Conservation (phyloP, 2,329 filamentous ascomycete species). For the Epichloe aotearoae region DNA sequence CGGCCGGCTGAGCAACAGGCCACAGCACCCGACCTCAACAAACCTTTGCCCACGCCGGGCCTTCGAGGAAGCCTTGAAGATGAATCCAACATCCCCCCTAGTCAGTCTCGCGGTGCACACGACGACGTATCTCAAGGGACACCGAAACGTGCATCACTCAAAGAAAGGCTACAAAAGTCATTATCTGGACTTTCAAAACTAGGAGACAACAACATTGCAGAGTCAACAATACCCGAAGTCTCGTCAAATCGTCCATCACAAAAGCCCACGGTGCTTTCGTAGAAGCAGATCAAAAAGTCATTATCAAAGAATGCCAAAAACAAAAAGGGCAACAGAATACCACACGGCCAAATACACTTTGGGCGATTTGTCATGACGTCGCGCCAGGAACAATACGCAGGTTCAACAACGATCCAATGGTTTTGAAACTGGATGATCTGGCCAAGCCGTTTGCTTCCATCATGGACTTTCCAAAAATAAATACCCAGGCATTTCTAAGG, state of each 20-base stretch:
- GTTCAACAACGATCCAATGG: neutral
- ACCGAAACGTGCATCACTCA: neutral
- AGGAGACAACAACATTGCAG: neutral
- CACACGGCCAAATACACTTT: neutral
- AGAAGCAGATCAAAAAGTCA: neutral
- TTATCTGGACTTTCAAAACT: conserved; percentile 3
- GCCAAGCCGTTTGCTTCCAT: neutral
- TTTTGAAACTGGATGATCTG: neutral
- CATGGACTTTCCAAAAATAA: neutral
- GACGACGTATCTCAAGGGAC: neutral
- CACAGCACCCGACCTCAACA: neutral
- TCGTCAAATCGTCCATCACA: neutral
- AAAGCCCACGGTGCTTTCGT: neutral
- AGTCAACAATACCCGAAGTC: neutral
- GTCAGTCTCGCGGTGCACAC: neutral
- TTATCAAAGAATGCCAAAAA: neutral
- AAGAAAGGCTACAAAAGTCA: conserved; percentile 3
- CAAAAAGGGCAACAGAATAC: neutral
- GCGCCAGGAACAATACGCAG: neutral
- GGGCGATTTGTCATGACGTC: neutral
- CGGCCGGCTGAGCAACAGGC: neutral
- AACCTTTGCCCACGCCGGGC: neutral
- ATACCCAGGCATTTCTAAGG: neutral
- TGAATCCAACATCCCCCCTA: neutral
- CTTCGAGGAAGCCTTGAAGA: neutral